Evolutionary conservation across 2,329 filamentous ascomycete genomes (phyloP).

Genomic region (Sordariomycetes sp.): DNA sequence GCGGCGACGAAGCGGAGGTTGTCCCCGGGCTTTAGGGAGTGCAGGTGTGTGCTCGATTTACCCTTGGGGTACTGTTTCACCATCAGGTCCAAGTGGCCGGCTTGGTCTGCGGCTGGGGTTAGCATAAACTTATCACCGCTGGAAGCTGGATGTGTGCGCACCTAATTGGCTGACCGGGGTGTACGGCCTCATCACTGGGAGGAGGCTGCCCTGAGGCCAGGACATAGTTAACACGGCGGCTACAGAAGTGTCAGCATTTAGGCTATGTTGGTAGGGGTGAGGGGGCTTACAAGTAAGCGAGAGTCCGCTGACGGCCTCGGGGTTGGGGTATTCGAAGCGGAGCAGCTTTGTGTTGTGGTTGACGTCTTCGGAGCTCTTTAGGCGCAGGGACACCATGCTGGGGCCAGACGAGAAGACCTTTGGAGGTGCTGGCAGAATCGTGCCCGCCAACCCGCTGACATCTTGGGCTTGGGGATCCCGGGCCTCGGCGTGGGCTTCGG

Average conservation of each 20-base stretch:
- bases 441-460: too few species aligned
- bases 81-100: slow-evolving; percentile 50
- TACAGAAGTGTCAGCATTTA: not conserved
- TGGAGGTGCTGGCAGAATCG: not conserved
- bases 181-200: not conserved
- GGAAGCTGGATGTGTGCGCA: not conserved
- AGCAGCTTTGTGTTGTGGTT: not conserved
- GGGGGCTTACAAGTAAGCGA: not conserved
- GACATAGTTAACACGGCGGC: not conserved
- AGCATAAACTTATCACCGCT: not conserved
- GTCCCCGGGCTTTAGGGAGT: slow-evolving; percentile 53
- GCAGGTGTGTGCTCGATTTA: slow-evolving; percentile 54
- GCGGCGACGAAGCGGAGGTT: slow-evolving; percentile 45
- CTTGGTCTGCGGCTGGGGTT: slow-evolving; percentile 28
- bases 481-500: not conserved
- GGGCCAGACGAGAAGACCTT: not conserved
- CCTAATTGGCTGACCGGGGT: not conserved
- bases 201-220: not conserved
- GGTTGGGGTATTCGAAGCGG: not conserved
- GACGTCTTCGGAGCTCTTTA: not conserved
- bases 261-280: not conserved
- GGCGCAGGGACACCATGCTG: not conserved
- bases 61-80: slow-evolving; percentile 60
- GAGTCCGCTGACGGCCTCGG: not conserved
- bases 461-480: not conserved